A percentile compares a stretch with the other conserved stretches of the same genome.
Evolutionary conservation across 768 basidiomycete genomes (phyloP).

Genomic region (Boletus reticuloceps): DNA sequence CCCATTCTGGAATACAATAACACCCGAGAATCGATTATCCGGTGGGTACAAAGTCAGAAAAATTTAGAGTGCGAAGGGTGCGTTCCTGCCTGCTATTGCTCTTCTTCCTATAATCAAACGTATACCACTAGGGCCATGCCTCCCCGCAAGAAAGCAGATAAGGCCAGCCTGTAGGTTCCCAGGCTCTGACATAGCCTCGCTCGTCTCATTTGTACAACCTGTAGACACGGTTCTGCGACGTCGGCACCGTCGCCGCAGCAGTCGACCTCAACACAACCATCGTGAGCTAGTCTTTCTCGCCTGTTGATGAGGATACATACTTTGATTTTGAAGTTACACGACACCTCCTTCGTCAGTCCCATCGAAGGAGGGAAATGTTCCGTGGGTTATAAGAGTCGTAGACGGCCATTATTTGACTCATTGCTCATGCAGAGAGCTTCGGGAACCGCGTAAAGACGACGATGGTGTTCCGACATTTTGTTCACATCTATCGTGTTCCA

Average conservation of each 20-base stretch:
- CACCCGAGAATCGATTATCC: background rate
- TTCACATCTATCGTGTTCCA: background rate
- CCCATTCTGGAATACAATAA: background rate
- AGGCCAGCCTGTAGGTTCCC: background rate
- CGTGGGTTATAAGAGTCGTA: background rate
- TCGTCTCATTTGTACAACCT: background rate
- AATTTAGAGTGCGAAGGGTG: background rate
- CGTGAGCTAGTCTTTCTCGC: background rate
- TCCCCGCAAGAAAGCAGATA: background rate
- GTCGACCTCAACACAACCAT: background rate
- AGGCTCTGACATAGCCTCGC: no score
- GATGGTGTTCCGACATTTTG: background rate
- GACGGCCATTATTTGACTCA: background rate
- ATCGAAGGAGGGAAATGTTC: background rate
- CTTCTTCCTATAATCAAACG: background rate
- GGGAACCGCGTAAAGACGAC: background rate
- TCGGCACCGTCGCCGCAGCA: background rate
- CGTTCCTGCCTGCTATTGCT: background rate
- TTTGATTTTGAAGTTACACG: background rate
- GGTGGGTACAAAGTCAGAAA: background rate
- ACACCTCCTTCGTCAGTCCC: background rate
- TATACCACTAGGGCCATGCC: background rate
- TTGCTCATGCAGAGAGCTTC: background rate
- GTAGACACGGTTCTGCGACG: background rate
- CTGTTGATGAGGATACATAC: background rate